Evolutionary conservation across 306 rosid species (phyloP).

Genomic region (Luffa aegyptiaca): DNA sequence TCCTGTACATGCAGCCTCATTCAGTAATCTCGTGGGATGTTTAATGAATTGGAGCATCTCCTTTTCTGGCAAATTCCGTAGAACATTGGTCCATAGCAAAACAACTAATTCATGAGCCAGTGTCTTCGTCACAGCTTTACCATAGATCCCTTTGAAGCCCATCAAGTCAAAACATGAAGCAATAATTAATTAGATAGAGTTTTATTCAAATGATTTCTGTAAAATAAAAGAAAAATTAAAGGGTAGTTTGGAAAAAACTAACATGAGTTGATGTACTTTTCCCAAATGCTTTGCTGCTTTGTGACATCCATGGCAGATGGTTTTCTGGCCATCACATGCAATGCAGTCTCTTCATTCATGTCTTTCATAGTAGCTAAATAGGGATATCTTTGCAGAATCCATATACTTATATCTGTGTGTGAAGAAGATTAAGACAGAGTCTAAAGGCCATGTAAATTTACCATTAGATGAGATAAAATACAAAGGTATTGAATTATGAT

Average conservation of each 20-base stretch:
- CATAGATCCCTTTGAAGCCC: neutral
- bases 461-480: too few species aligned
- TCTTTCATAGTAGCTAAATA: neutral
- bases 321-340: conserved; percentile 18
- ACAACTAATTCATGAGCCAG: conserved; percentile 10
- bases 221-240: neutral
- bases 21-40: neutral
- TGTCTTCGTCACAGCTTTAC: neutral
- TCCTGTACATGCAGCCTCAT: conserved; percentile 16
- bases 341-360: neutral
- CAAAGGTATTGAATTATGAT: too few species aligned
- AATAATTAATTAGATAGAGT: too few species aligned
- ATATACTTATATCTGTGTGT: neutral
- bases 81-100: conserved; percentile 1
- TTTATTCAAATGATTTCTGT: neutral
- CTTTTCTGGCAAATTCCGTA: neutral
- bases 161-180: neutral
- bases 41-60: neutral
- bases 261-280: conserved; percentile 3
- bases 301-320: neutral
- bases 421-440: too few species aligned
- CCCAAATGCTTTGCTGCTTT: neutral
- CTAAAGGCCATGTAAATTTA: too few species aligned
- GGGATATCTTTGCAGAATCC: neutral
- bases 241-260: neutral